Base-by-base conservation (phyloP, 2,329 filamentous ascomycete genomes). In the Magnaporthiopsis rhizophila region DNA sequence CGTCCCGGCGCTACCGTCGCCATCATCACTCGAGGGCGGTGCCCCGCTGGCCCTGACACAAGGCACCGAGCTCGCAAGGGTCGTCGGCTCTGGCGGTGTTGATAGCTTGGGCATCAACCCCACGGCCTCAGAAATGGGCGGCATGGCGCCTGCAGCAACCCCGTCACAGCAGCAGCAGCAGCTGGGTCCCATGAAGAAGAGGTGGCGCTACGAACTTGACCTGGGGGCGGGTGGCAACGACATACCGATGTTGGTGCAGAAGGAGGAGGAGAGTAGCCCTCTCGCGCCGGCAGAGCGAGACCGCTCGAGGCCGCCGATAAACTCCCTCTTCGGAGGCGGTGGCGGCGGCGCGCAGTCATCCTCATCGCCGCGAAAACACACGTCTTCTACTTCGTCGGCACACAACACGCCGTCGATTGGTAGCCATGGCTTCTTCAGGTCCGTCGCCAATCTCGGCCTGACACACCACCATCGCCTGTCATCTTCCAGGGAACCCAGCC, bases 161-260 rank as follows among this genome's bases (percentile, higher is more conserved):
- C 73, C 72, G 64, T 69, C 30, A 73, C 72, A 34, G 50, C 13
- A 34, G 50, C 13, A 38, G 28, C 62, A 24, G 2, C 66, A n/a
- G n/a, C n/a, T 74, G 76, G 59, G 72, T 75, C 53, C 66, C 66
- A 73, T 71, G 13, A 84, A 82, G 72, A 86, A 81, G 72, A 84
- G 86, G 72, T 97, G 93, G 93, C 85, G 89, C 70, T 97, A 96
- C 73, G 92, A 96, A 77, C 79, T 98, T 59, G 93, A 97, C 70
- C 86, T 87, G 74, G 88, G 90, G 50, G 82, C 84, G 53, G 85
- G 84, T 36, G 83, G 88, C 21, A 86, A 89, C 66, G 92, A 96
- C 72, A 85, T 94, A 66, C 93, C 92, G 12, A 96, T 97, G 83
- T 80, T 97, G 65, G 86, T 97, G 34, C 92, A 96, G 74, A 92